A percentile compares a stretch with the other conserved stretches of the same genome.
Conservation (phyloP, 2,329 filamentous ascomycete genomes). For the Claviceps spartinae region DNA sequence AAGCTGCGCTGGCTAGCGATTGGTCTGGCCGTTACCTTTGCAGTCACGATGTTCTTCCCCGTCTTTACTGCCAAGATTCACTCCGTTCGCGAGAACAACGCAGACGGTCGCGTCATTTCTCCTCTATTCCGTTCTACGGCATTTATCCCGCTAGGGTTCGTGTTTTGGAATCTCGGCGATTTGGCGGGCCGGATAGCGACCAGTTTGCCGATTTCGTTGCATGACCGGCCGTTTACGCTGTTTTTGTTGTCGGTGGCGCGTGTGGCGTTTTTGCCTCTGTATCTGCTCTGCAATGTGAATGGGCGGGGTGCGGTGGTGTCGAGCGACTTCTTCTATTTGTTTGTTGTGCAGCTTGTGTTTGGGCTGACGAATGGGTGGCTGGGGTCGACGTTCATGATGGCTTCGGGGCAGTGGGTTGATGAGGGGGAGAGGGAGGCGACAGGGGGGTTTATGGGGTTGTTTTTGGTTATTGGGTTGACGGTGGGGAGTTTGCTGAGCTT, state of each 20-base stretch:
- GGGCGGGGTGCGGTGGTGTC: conserved; percentile 58
- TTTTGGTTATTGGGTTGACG: conserved; percentile 72
- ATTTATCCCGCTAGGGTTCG: conserved; percentile 82
- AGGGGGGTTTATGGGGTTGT: conserved; percentile 87
- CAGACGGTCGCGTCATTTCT: conserved; percentile 27
- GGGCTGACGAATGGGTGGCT: conserved; percentile 81
- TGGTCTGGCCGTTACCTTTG: conserved; percentile 71
- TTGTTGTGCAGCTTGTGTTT: conserved; percentile 71
- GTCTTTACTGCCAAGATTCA: conserved; percentile 65
- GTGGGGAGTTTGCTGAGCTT: conserved; percentile 87
- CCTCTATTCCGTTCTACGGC: conserved; percentile 56
- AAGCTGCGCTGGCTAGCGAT: conserved; percentile 69
- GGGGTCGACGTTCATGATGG: conserved; percentile 84
- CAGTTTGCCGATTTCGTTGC: conserved; percentile 40
- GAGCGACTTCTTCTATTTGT: conserved; percentile 80
- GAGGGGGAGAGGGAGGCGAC: conserved; percentile 75
- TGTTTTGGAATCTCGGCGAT: conserved; percentile 90
- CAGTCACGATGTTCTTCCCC: conserved; percentile 85
- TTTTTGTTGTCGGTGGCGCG: conserved; percentile 55
- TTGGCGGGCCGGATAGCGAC: conserved; percentile 62
- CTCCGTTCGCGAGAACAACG: conserved; percentile 24
- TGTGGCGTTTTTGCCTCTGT: conserved; percentile 64
- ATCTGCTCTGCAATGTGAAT: conserved; percentile 77
- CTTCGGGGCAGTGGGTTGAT: conserved; percentile 66
- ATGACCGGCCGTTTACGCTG: conserved; percentile 49